Percentiles rank a stretch among this genome's conserved stretches.
Conservation (phyloP, 441 rosid species). For the Flueggea neowawraea region DNA sequence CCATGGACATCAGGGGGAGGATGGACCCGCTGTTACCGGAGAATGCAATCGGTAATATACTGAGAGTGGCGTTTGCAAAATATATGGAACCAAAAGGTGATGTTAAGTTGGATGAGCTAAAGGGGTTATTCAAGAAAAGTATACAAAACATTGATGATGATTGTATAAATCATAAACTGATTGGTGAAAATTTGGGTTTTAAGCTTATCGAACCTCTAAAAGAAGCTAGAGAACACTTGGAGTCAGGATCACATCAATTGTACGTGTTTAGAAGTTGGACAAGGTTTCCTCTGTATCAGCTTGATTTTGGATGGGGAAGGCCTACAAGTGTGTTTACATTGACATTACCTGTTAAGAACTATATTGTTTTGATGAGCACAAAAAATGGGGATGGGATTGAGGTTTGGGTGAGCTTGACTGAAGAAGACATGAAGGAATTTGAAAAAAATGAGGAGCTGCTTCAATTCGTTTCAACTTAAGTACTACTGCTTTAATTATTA, state of each 20-base stretch:
- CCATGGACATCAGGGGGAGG: slow-evolving; percentile 17
- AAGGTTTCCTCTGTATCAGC: slow-evolving; percentile 15
- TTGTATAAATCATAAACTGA: slow-evolving; percentile 5
- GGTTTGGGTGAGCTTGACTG: slow-evolving; percentile 14
- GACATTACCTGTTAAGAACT: slow-evolving; percentile 14
- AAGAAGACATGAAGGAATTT: slow-evolving; percentile 13
- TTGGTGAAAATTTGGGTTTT: slow-evolving; percentile 7
- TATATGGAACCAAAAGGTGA: background rate
- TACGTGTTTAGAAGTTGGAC: slow-evolving; percentile 22
- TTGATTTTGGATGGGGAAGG: slow-evolving; percentile 19
- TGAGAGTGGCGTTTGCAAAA: slow-evolving; percentile 10
- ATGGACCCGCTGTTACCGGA: slow-evolving; percentile 16
- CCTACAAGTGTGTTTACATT: slow-evolving; percentile 11
- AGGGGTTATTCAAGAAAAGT: background rate
- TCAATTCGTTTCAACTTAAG: slow-evolving; percentile 14
- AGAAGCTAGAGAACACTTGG: background rate
- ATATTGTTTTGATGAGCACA: slow-evolving; percentile 15
- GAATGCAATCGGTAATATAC: slow-evolving; percentile 14
- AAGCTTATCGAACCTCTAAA: slow-evolving; percentile 2
- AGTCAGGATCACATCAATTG: slow-evolving; percentile 3
- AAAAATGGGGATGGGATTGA: slow-evolving; percentile 14
- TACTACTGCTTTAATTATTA: no score
- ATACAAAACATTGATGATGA: slow-evolving; percentile 2
- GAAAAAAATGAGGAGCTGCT: slow-evolving; percentile 7
- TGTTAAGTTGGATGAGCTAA: slow-evolving; percentile 8